Base-by-base conservation (phyloP, 2,329 filamentous ascomycete species). In the Aspergillus sp. region DNA sequence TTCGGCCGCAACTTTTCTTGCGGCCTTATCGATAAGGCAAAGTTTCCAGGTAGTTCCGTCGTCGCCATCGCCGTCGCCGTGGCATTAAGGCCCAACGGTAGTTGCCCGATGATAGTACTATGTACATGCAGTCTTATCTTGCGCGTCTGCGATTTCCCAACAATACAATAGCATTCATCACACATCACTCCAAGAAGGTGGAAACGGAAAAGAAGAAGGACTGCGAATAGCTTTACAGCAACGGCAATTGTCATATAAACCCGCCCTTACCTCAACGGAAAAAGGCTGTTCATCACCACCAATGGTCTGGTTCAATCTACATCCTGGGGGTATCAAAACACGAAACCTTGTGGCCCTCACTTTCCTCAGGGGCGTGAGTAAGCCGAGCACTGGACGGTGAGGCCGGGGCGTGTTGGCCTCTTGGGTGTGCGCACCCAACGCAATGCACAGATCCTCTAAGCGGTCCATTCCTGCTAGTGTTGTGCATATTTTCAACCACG, bases 11-110 rank as follows among this genome's bases (percentile, higher is more conserved):
- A 39, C 56, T 61, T 61, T 57, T 62, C 55, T 48, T 46, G 50
- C 21, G 23, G 59, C 46, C 37, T 56, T 59, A 62, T 62, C 59
- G 59, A 62, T 62, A 62, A 55, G 59, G 56, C 56, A 45, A 11
- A 5, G 25, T 23, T 41, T 5, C 11, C 23, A n/a, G n/a, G 57
- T 51, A 49, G 54, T 37, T 23, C 8, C 23, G n/a, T 7, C 35
- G 23, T 40, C 1, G 9, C 33, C 35, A 17, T 40, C 1, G 9
- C 9, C 4, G 25, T 9, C 41, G 40, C 9, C 39, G 51, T 61
- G 56, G 50, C 48, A 58, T 35, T 61, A 55, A n/a, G 11, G 23
- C 23, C 21, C 6, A 7, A 25, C 5, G 6, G 27, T 31, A 31
- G 27, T 47, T 3, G 17, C 3, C 19, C 14, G 6, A 8, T 4